Base-by-base conservation (phyloP, 257 asterid genomes). In the Solanum habrochaites region DNA sequence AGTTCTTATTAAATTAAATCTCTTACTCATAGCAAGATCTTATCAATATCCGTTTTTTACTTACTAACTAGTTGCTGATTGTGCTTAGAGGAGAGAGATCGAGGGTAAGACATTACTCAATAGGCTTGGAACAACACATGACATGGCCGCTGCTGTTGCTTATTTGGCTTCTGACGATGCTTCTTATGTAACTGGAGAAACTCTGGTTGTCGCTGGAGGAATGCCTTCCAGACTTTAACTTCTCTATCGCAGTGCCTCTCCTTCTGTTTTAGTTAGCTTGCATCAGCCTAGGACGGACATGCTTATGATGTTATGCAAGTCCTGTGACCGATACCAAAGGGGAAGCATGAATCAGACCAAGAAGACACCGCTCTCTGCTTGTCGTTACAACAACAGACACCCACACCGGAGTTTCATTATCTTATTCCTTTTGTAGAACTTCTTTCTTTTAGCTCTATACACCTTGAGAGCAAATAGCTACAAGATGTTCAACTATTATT, bases 81-180 rank as follows among this genome's bases (percentile, higher is more conserved):
- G 43, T 86, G 62, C 47, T 86, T 81, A 97, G 99, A 94, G 90
- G 91, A 93, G 88, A 83, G 87, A 73, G 85, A 85, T 94, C 0
- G 98, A 92, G 92, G 95, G 89, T 77, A 93, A 88, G 89, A 94
- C 99, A 4, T 87, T 94, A 47, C 93, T 95, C 25, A 88, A 90
- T 75, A 93, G 98, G 85, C 96, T 95, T 8, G 98, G 99, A 85
- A 94, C 94, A 43, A 89, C 97, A 14, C 92, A 90, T 69, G 99
- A 97, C 86, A 95, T 95, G 98, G 98, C 96, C 18, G 96, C 98
- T 5, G 99, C 99, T 60, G 89, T 88, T 2, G 98, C 98, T 29
- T 95, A 92, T 90, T 91, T 97, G 94, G 98, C 98, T 40, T 97
- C 98, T 0, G 97, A 94, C 37, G 99, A 97, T 81, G 98, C 98